phyloP scores from a whole-genome alignment of 2,329 filamentous ascomycete genomes.

The Colletotrichum paranaense region DNA sequence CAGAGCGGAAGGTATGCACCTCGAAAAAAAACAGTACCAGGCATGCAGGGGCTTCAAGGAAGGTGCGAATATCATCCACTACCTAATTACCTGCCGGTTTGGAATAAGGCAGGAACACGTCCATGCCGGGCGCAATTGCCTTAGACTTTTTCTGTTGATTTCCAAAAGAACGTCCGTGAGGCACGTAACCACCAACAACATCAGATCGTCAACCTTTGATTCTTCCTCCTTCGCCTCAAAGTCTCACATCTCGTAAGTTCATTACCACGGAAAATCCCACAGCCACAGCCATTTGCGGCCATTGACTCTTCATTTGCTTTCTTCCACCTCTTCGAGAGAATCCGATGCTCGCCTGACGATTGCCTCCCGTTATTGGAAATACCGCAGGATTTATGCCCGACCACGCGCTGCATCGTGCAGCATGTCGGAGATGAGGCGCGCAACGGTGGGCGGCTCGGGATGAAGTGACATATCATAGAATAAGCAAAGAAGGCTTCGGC shows the following conservation, averaged over 20 bases:
- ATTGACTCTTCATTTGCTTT: neutral
- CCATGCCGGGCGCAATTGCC: neutral
- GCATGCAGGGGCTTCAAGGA: neutral
- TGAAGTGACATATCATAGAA: constrained; percentile 8
- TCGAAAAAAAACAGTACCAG: constrained; percentile 2
- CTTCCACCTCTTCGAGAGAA: neutral
- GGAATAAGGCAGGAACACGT: neutral
- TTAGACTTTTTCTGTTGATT: neutral
- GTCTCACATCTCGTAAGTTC: neutral
- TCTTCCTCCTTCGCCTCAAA: neutral
- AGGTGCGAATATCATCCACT: neutral
- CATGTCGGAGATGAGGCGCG: constrained; percentile 20
- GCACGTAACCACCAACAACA: neutral
- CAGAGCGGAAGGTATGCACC: neutral
- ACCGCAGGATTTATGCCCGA: neutral
- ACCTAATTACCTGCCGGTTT: neutral
- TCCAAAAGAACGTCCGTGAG: neutral
- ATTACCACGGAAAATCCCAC: neutral
- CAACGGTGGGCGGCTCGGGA: neutral
- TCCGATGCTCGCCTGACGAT: neutral
- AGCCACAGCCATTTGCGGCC: constrained; percentile 9
- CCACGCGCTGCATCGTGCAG: neutral
- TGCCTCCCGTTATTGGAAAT: neutral
- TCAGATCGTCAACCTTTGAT: neutral
- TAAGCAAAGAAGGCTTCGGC: constrained; percentile 16